Percentiles rank a stretch among this genome's conserved stretches.
These are phyloP conservation scores for Dimargaris cristalligena DNA, from an alignment of 192 early-diverging fungal genomes.

Conservation along the genomic window DNA sequence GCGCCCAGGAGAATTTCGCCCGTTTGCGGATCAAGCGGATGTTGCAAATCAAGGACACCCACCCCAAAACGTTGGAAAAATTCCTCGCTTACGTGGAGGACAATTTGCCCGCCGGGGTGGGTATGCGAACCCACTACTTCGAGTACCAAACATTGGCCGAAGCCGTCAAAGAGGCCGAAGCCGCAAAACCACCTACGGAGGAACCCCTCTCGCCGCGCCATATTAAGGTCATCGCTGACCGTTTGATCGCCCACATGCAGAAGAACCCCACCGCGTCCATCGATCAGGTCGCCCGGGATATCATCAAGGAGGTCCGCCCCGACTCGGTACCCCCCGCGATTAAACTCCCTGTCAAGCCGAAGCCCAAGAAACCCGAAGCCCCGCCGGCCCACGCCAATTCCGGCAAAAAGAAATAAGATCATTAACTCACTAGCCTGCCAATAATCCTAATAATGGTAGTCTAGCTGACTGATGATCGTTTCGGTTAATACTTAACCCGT, in stretches of 20 bases:
- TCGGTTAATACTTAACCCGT: too few species aligned
- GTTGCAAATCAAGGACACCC: slow-evolving; percentile 62
- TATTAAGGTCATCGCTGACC: slow-evolving; percentile 18
- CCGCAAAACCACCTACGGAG: slow-evolving; percentile 13
- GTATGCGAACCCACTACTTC: slow-evolving; percentile 57
- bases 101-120: slow-evolving; percentile 73
- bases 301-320: slow-evolving; percentile 18
- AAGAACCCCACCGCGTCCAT: slow-evolving; percentile 20
- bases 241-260: slow-evolving; percentile 18
- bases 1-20: slow-evolving; percentile 94
- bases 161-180: slow-evolving; percentile 16
- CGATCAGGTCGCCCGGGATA: slow-evolving; percentile 19
- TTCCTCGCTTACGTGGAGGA: slow-evolving; percentile 65
- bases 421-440: too few species aligned
- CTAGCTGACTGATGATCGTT: too few species aligned
- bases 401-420: too few species aligned
- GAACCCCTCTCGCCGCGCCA: slow-evolving; percentile 15
- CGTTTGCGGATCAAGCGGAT: slow-evolving; percentile 69
- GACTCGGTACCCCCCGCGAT: slow-evolving; percentile 10
- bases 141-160: slow-evolving; percentile 43
- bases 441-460: too few species aligned
- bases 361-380: too few species aligned
- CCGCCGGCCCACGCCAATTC: too few species aligned
- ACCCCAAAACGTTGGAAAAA: slow-evolving; percentile 49
- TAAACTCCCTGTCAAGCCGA: neutral